Conservation (phyloP, 331 rosid genomes). For the Acacia pycnantha region DNA sequence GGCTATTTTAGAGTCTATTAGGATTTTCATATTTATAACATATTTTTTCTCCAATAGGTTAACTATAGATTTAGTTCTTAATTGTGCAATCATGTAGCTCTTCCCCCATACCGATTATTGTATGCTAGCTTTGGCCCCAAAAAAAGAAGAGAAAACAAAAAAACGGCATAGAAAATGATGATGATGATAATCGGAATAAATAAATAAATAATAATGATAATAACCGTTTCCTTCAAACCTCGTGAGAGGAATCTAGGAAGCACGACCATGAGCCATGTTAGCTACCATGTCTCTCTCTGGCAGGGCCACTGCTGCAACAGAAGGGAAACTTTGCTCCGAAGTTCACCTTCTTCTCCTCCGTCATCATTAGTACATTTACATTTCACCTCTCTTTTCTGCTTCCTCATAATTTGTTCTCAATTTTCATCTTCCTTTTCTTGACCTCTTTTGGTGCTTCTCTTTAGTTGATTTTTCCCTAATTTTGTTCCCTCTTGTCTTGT, state of each 20-base stretch:
- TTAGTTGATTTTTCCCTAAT: background rate
- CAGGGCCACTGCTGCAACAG: background rate
- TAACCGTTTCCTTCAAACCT: constrained; percentile 25
- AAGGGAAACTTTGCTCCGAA: constrained; percentile 5
- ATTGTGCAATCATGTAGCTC: too few species aligned
- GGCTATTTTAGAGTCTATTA: too few species aligned
- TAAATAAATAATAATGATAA: background rate
- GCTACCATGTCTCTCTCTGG: constrained; percentile 8
- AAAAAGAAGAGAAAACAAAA: background rate
- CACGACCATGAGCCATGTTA: constrained; percentile 13
- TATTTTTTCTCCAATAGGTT: too few species aligned
- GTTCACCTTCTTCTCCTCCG: background rate
- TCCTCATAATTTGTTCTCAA: background rate
- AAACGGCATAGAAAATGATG: background rate
- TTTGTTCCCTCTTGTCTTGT: background rate
- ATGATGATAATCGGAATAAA: background rate
- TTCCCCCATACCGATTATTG: too few species aligned
- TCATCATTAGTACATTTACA: background rate
- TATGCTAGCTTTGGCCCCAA: background rate
- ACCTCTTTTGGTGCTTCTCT: background rate
- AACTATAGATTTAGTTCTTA: too few species aligned
- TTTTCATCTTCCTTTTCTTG: background rate
- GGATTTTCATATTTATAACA: too few species aligned
- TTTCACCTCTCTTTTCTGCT: background rate
- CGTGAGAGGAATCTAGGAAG: constrained; percentile 46